Conservation (phyloP, 306 rosid genomes). For the Prunus mira region DNA sequence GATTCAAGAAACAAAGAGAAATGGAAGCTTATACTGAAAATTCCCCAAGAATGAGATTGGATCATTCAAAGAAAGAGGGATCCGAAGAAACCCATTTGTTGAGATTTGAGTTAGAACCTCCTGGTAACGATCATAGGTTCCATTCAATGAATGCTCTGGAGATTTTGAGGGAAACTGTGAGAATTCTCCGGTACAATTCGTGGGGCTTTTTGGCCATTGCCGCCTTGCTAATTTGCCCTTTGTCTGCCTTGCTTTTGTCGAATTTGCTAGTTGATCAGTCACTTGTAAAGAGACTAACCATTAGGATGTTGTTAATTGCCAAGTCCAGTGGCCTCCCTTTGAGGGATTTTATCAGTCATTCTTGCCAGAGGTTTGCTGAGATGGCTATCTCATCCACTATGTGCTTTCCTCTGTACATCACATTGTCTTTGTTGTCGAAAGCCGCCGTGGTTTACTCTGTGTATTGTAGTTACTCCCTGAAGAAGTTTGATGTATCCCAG, state of each 20-base stretch:
- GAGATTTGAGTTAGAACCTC: conserved; percentile 35
- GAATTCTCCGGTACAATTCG: conserved; percentile 79
- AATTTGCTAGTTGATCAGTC: conserved; percentile 65
- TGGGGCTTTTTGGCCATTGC: conserved; percentile 66
- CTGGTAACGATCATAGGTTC: conserved; percentile 32
- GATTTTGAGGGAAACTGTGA: conserved; percentile 78
- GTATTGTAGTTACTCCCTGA: conserved; percentile 74
- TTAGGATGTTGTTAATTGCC: conserved; percentile 71
- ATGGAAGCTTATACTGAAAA: conserved; percentile 57
- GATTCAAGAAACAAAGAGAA: neutral
- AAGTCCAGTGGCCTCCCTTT: conserved; percentile 85
- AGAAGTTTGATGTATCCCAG: conserved; percentile 54
- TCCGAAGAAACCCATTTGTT: conserved; percentile 40
- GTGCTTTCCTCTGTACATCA: conserved; percentile 69
- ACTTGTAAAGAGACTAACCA: conserved; percentile 53
- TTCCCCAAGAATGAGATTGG: conserved; percentile 57
- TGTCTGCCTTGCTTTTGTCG: conserved; percentile 70
- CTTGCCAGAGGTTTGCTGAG: conserved; percentile 71
- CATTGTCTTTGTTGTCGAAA: conserved; percentile 67
- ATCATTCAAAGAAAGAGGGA: conserved; percentile 53
- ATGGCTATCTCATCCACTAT: conserved; percentile 50
- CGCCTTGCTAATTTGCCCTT: conserved; percentile 71
- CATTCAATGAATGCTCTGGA: conserved; percentile 87
- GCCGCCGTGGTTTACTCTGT: conserved; percentile 81
- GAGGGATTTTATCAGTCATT: conserved; percentile 71